A percentile compares a stretch with the other conserved stretches of the same genome.
Evolutionary conservation across 257 asterid species (phyloP).

Genomic region (Nicotiana attenuata): DNA sequence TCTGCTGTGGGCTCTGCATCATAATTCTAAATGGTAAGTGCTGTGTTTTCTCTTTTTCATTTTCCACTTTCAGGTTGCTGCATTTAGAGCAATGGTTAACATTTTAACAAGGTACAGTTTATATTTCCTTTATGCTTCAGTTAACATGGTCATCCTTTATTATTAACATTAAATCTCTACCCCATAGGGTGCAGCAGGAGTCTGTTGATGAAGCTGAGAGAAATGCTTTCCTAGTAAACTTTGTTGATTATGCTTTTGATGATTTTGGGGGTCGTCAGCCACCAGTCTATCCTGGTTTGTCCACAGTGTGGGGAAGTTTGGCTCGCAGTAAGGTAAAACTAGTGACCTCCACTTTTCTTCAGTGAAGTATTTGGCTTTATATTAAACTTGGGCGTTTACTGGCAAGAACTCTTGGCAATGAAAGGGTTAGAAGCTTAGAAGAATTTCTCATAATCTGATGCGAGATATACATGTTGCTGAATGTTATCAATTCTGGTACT

Average conservation of each 20-base stretch:
- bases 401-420: not conserved
- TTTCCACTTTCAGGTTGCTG: slow-evolving; percentile 78
- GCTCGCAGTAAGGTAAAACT: slow-evolving; percentile 95
- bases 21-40: not conserved
- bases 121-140: not conserved
- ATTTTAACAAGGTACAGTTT: slow-evolving; percentile 80
- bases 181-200: slow-evolving; percentile 87
- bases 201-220: slow-evolving; percentile 98
- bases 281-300: slow-evolving; percentile 96
- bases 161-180: not conserved
- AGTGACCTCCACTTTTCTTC: slow-evolving; percentile 11
- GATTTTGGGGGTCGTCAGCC: slow-evolving; percentile 99
- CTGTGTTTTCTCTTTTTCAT: slow-evolving; percentile 3
- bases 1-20: not conserved
- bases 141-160: not conserved
- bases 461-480: not conserved
- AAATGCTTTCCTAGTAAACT: slow-evolving; percentile 85
- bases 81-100: slow-evolving; percentile 99
- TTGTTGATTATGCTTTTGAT: slow-evolving; percentile 90
- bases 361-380: slow-evolving; percentile 1
- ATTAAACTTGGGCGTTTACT: not conserved
- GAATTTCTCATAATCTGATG: not conserved
- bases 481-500: not conserved
- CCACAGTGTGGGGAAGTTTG: slow-evolving; percentile 99
- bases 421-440: not conserved